These are phyloP conservation scores for Paramecium primaurelia DNA, from an alignment of 73 alveolate species.

Conservation along the genomic window DNA sequence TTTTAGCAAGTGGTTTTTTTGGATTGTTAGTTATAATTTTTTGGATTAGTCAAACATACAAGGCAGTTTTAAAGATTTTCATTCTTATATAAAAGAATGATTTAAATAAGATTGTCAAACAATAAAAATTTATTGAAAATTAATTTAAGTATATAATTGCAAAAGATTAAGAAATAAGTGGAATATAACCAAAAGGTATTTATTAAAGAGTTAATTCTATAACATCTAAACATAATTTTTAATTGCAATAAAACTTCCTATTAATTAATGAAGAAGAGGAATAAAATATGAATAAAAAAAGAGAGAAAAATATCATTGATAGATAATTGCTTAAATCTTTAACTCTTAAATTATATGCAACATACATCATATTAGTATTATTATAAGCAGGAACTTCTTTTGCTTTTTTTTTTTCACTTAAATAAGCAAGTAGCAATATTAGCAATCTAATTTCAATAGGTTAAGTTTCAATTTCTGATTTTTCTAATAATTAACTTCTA, in stretches of 20 bases:
- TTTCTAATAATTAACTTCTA: background rate
- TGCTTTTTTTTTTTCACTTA: background rate
- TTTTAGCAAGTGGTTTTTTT: slow-evolving; percentile 6
- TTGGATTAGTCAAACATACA: slow-evolving; percentile 39
- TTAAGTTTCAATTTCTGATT: background rate
- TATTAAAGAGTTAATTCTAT: background rate
- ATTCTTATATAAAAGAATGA: slow-evolving; percentile 17
- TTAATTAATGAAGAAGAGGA: slow-evolving; percentile 5
- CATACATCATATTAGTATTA: slow-evolving; percentile 1
- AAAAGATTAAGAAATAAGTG: background rate
- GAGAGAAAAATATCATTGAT: slow-evolving; percentile 22
- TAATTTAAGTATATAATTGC: background rate
- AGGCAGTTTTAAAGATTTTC: slow-evolving; percentile 5
- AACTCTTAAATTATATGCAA: background rate
- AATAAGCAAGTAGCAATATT: background rate
- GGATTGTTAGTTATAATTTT: slow-evolving; percentile 14
- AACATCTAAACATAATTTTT: background rate
- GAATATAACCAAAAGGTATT: background rate
- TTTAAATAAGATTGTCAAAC: background rate
- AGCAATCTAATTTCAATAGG: background rate
- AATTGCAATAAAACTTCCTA: background rate
- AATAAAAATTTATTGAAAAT: slow-evolving; percentile 12
- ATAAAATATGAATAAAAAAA: slow-evolving; percentile 17
- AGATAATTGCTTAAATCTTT: background rate
- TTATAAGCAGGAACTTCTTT: slow-evolving; percentile 4